These are phyloP conservation scores for Kurtzmaniella natalensis DNA, from an alignment of 1,139 yeast species.

Conservation along the genomic window DNA sequence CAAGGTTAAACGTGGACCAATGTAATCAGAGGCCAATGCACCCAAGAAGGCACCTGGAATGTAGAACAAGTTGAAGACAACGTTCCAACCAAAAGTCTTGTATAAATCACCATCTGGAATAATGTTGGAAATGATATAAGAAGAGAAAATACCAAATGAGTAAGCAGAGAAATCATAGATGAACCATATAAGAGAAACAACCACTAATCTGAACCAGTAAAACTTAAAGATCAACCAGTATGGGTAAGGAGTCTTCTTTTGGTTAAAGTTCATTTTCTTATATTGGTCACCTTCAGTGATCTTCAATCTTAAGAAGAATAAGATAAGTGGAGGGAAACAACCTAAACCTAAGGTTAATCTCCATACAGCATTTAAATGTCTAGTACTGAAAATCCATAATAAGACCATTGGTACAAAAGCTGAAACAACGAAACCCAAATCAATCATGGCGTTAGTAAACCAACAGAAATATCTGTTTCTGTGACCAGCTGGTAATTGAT, in stretches of 20 bases:
- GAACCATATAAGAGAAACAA: constrained; percentile 73
- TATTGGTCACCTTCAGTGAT: constrained; percentile 65
- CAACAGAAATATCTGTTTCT: constrained; percentile 87
- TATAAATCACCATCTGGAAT: constrained; percentile 55
- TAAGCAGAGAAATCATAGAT: constrained; percentile 74
- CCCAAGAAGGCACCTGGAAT: constrained; percentile 78
- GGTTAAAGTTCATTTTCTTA: constrained; percentile 58
- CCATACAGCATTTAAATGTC: constrained; percentile 73
- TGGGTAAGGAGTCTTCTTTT: constrained; percentile 38
- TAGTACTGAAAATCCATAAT: constrained; percentile 67
- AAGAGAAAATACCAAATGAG: constrained; percentile 72
- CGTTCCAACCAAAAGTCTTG: constrained; percentile 79
- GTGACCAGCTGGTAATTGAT: constrained; percentile 67
- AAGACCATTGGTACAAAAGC: constrained; percentile 85
- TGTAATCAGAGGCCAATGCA: constrained; percentile 63
- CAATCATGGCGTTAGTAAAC: constrained; percentile 89
- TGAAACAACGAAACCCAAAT: constrained; percentile 77
- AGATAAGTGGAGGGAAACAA: constrained; percentile 69
- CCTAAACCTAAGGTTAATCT: constrained; percentile 79
- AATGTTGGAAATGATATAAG: constrained; percentile 51
- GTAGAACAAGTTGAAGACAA: constrained; percentile 71
- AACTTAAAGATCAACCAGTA: constrained; percentile 58
- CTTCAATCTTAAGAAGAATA: constrained; percentile 63
- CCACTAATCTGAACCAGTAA: constrained; percentile 64
- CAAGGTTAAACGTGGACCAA: constrained; percentile 73